Evolutionary conservation across 768 basidiomycete species (phyloP), one percentile per base, ranked within the genome.

Genomic region (Phlegmacium glaucopus): DNA sequence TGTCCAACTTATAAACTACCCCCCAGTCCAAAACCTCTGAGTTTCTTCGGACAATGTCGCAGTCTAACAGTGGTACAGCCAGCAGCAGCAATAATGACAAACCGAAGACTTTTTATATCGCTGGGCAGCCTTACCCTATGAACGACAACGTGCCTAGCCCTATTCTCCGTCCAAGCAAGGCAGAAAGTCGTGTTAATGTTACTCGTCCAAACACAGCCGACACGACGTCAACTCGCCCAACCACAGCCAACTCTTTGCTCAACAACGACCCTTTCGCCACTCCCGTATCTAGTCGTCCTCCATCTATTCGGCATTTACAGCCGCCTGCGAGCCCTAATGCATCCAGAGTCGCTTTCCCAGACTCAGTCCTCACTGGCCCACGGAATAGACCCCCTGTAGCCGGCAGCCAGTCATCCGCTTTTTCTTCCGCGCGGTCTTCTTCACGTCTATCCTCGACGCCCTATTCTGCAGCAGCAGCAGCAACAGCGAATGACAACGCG

Each of bases 231-330:
- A 55, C 55, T 27, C 57, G 56, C 26, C 59, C 61, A 16, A 48
- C 44, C 45, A 64, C 64, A 6, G 59, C 56, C 13, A 55, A 58
- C 12, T 50, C 65, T 13, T 53, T 54, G 11, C 40, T 30, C 12
- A 41, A 45, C 11, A 44, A 42, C 42, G 66, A 72, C 53, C 70
- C 72, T 18, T 72, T 72, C 47, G 61, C 63, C n/a, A 61, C 70
- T 2, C 68, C 72, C 6, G 39, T 52, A 28, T 67, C 65, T 43
- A 68, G 67, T 41, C 60, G 70, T 7, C 61, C 67, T 1, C 59
- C 69, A 1, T 70, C 69, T 15, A 47, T 68, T 42, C 62, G 57
- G n/a, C n/a, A n/a, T 22, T 57, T 59, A 29, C 54, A 57, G n/a
- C 59, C 54, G 1, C 55, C 56, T 1, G 2, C 22, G 22, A 53